phyloP scores from a whole-genome alignment of 202 grass and related monocot species.

The Setaria italica region DNA sequence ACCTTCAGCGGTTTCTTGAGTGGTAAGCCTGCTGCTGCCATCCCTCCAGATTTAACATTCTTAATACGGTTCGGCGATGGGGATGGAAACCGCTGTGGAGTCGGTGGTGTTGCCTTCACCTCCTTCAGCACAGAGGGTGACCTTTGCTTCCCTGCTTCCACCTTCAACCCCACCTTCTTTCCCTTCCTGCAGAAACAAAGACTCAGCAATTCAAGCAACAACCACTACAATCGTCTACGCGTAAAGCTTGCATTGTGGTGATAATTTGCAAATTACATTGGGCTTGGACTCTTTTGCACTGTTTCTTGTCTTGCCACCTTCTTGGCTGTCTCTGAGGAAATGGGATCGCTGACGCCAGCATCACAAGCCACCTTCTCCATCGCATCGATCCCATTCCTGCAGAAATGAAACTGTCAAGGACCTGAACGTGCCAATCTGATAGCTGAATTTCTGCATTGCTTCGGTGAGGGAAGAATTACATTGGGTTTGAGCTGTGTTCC shows the following conservation, averaged over 20 bases:
- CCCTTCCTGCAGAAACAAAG: conserved; percentile 53
- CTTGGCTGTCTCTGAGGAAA: conserved; percentile 12
- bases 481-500: conserved; percentile 51
- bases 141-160: conserved; percentile 62
- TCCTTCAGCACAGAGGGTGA: conserved; percentile 70
- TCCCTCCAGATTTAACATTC: conserved; percentile 60
- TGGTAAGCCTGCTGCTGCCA: conserved; percentile 55
- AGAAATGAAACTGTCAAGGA: conserved; percentile 42
- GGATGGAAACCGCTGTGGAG: conserved; percentile 81
- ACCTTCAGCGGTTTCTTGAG: conserved; percentile 74
- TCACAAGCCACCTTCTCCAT: conserved; percentile 34
- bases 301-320: conserved; percentile 44
- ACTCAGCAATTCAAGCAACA: conserved; percentile 17
- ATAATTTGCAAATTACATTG: conserved; percentile 58
- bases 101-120: conserved; percentile 80
- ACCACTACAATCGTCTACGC: background rate
- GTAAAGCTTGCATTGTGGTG: background rate
- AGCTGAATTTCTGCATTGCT: background rate
- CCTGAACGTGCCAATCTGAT: conserved; percentile 10
- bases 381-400: conserved; percentile 34
- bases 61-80: conserved; percentile 55
- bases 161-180: conserved; percentile 53
- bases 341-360: background rate
- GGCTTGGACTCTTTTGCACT: conserved; percentile 57
- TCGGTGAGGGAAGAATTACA: conserved; percentile 51